A percentile compares a stretch with the other conserved stretches of the same genome.
phyloP scores from a whole-genome alignment of 2,329 filamentous ascomycete species.

The Colletotrichum phormii region DNA sequence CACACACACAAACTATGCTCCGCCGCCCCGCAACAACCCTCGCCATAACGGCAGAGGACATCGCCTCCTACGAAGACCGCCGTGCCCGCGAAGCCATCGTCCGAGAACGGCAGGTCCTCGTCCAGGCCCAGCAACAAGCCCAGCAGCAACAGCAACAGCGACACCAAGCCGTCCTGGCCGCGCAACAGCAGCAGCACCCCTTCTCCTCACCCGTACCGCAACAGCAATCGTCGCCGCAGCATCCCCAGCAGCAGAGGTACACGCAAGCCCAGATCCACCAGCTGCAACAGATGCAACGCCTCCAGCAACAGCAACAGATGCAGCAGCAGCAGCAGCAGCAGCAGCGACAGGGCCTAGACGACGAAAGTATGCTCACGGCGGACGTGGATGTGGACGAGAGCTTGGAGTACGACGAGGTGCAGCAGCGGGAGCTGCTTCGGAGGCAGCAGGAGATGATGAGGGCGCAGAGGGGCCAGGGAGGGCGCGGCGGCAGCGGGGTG shows the following conservation, averaged over 20 bases:
- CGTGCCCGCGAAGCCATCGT: slow-evolving; percentile 56
- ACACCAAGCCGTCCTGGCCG: background rate
- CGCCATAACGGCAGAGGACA: slow-evolving; percentile 75
- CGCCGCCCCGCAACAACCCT: slow-evolving; percentile 76
- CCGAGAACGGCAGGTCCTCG: slow-evolving; percentile 34
- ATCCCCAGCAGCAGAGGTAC: background rate
- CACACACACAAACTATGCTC: slow-evolving; percentile 61
- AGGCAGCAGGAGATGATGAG: slow-evolving; percentile 27
- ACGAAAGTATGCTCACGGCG: slow-evolving; percentile 29
- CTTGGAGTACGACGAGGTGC: slow-evolving; percentile 20
- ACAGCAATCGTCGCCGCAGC: slow-evolving; percentile 19
- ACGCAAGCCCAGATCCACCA: slow-evolving; percentile 31
- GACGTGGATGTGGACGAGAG: slow-evolving; percentile 30
- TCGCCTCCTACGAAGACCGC: slow-evolving; percentile 76
- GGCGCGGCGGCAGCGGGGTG: slow-evolving; percentile 24
- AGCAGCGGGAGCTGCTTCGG: slow-evolving; percentile 24
- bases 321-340: slow-evolving; percentile 35
- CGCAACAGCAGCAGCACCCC: slow-evolving; percentile 15
- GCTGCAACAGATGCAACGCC: slow-evolving; percentile 7
- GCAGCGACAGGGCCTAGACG: slow-evolving; percentile 33
- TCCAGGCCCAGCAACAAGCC: slow-evolving; percentile 34
- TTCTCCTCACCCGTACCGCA: background rate
- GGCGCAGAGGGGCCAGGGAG: slow-evolving; percentile 37
- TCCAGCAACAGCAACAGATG: slow-evolving; percentile 30
- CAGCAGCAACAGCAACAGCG: slow-evolving; percentile 17